Conservation (phyloP, 805 yeast species). For the Wickerhamiella musiphila region DNA sequence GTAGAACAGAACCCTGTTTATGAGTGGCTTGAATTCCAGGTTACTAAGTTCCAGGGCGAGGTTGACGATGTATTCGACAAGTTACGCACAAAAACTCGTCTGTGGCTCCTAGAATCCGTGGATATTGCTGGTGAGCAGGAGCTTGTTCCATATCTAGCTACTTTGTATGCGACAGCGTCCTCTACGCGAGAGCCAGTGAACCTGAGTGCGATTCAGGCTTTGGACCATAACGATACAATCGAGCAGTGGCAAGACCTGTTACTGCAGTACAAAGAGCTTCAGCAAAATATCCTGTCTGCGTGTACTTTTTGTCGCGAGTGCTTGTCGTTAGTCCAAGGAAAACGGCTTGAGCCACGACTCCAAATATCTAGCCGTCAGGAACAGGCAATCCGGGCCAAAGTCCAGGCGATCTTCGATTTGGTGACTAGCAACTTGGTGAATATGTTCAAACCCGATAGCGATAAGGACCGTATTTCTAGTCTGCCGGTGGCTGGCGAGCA, state of each 20-base stretch:
- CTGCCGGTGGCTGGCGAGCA: constrained; percentile 10
- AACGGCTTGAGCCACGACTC: constrained; percentile 3
- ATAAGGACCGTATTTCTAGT: constrained; percentile 4
- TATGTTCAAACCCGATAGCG: constrained; percentile 1
- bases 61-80: constrained; percentile 28
- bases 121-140: constrained; percentile 4
- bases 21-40: constrained; percentile 41
- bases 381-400: constrained; percentile 2
- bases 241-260: constrained; percentile 11
- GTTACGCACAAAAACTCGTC: constrained; percentile 13
- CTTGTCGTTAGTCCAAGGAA: constrained; percentile 5
- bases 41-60: constrained; percentile 24
- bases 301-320: constrained; percentile 14
- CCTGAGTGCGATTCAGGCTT: no score
- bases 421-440: constrained; percentile 3
- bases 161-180: no score
- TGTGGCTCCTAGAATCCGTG: constrained; percentile 8
- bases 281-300: constrained; percentile 7
- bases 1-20: constrained; percentile 45
- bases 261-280: constrained; percentile 7
- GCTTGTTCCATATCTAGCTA: no score
- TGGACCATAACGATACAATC: no score
- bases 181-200: no score
- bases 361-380: constrained; percentile 4
- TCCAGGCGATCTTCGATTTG: background rate